phyloP scores from a whole-genome alignment of 495 filamentous ascomycete genomes.

The Aspergillus sclerotiicarbonarius region DNA sequence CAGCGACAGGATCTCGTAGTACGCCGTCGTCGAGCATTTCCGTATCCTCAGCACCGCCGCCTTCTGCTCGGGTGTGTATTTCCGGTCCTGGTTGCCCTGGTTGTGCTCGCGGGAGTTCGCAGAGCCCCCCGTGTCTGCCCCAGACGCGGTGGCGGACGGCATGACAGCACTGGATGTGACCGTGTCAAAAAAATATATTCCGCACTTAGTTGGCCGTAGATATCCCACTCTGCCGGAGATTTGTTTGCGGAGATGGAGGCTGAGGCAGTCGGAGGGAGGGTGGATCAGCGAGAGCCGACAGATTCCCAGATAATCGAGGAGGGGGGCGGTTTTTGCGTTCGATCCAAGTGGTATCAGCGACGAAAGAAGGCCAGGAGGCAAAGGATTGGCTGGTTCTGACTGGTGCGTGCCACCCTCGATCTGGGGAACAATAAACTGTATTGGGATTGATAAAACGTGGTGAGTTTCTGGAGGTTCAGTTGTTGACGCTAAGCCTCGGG shows the following conservation, averaged over 20 bases:
- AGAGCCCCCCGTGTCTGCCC: slow-evolving; percentile 60
- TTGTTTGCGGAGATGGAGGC: slow-evolving; percentile 5
- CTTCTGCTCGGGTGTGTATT: slow-evolving; percentile 87
- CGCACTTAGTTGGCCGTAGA: too few relatives aligned
- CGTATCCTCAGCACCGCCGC: slow-evolving; percentile 83
- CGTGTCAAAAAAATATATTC: background rate
- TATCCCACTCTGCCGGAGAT: background rate
- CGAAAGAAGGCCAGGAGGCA: background rate
- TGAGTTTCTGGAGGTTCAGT: slow-evolving; percentile 23
- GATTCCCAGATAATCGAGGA: slow-evolving; percentile 1
- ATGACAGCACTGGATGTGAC: slow-evolving; percentile 45
- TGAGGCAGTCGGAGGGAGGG: slow-evolving; percentile 23
- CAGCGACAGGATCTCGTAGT: slow-evolving; percentile 87
- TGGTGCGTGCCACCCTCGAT: slow-evolving; percentile 7
- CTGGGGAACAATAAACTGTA: slow-evolving; percentile 12
- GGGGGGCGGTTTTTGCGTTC: background rate
- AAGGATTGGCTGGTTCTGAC: slow-evolving; percentile 7
- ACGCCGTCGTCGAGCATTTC: slow-evolving; percentile 77
- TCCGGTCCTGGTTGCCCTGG: slow-evolving; percentile 88
- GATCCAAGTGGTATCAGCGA: background rate
- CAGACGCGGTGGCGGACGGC: slow-evolving; percentile 75
- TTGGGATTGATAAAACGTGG: slow-evolving; percentile 28
- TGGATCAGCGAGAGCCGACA: background rate
- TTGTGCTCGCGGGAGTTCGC: slow-evolving; percentile 81
- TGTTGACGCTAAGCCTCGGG: slow-evolving; percentile 24